Conservation (phyloP, 176 grass and related monocot genomes). For the Oryza longistaminata region DNA sequence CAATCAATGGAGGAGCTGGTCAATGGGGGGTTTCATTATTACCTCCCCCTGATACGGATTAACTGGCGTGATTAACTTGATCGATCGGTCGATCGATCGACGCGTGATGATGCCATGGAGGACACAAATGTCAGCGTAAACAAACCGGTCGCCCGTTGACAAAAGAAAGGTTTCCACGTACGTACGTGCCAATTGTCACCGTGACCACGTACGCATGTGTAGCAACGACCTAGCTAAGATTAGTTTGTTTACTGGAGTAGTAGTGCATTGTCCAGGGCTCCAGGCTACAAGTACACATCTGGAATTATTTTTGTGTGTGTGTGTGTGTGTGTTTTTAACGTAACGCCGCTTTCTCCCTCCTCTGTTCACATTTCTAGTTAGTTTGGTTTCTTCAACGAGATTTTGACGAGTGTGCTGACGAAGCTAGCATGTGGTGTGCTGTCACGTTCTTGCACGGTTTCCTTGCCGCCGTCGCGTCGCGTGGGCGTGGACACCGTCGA, state of each 20-base stretch:
- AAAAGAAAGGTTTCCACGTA: constrained; percentile 7
- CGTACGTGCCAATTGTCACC: neutral
- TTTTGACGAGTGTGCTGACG: neutral
- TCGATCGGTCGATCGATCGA: neutral
- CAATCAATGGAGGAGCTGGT: neutral
- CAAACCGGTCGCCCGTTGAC: constrained; percentile 1
- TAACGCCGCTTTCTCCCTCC: neutral
- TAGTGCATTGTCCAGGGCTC: neutral
- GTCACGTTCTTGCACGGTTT: neutral
- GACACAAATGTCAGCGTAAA: constrained; percentile 8
- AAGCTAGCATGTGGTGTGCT: constrained; percentile 2
- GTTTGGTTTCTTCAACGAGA: constrained; percentile 7
- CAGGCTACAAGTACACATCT: constrained; percentile 6
- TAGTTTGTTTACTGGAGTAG: neutral
- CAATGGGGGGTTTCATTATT: neutral
- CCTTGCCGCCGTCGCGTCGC: too few relatives aligned
- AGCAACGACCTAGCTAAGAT: neutral
- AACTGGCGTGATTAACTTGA: neutral
- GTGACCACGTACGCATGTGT: constrained; percentile 21
- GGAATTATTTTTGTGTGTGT: too few relatives aligned
- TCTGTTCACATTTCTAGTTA: neutral
- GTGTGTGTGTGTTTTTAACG: neutral
- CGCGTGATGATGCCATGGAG: neutral
- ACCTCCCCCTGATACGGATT: neutral
- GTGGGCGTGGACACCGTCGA: too few relatives aligned